These are phyloP conservation scores for Recurvomyces mirabilis DNA, from an alignment of 495 filamentous ascomycete genomes.

Conservation along the genomic window DNA sequence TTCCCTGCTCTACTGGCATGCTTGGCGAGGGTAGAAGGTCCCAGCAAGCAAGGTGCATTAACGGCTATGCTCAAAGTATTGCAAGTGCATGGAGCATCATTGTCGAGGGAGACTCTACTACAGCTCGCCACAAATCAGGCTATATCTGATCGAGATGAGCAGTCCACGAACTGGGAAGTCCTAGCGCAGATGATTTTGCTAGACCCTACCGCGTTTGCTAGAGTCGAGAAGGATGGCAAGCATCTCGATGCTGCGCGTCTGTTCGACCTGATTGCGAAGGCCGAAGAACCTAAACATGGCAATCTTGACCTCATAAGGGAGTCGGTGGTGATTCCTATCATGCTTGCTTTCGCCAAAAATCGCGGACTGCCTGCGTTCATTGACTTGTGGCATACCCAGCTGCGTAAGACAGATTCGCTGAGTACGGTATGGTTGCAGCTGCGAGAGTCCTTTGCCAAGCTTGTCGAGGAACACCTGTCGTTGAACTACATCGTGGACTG, in stretches of 20 bases:
- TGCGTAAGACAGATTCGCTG: slow-evolving; percentile 25
- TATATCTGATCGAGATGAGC: too few relatives aligned
- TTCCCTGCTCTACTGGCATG: slow-evolving; percentile 25
- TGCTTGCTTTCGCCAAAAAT: slow-evolving; percentile 51
- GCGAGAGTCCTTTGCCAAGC: neutral
- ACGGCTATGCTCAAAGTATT: slow-evolving; percentile 2
- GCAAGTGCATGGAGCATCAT: neutral
- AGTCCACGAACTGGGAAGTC: neutral
- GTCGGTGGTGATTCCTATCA: slow-evolving; percentile 40
- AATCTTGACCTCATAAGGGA: slow-evolving; percentile 1
- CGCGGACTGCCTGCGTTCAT: slow-evolving; percentile 59
- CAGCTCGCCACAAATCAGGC: neutral
- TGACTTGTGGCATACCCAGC: slow-evolving; percentile 51
- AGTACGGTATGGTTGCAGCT: slow-evolving; percentile 7
- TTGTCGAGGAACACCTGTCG: slow-evolving; percentile 8
- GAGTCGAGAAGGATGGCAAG: neutral
- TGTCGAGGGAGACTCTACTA: neutral
- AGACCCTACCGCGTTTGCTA: neutral
- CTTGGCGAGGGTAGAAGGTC: slow-evolving; percentile 1
- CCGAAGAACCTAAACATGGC: neutral
- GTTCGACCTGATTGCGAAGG: neutral
- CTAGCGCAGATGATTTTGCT: slow-evolving; percentile 1
- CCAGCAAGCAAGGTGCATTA: neutral
- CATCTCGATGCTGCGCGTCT: neutral
- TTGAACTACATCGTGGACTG: too few relatives aligned